Base-by-base conservation (phyloP, 208 protist genomes). In the Giardia duodenalis region DNA sequence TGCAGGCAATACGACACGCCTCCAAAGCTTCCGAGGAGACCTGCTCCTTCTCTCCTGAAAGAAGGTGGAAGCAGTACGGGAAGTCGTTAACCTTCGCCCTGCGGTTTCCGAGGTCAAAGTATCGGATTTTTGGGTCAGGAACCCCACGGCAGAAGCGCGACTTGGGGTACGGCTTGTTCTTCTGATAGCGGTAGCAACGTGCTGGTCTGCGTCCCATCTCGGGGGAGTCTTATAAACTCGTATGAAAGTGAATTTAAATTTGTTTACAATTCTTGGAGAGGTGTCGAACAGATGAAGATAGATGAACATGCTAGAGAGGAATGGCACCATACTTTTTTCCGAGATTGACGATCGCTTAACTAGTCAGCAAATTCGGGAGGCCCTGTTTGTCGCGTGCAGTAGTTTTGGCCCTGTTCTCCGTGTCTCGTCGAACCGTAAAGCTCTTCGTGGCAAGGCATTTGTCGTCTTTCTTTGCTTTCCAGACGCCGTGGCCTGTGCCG, bases 61-160 rank as follows among this genome's bases (percentile, higher is more conserved):
- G 93, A 4, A 99, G 95, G 95, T 99, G 98, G 67, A 98, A 95
- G 95, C 97, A 98, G 67, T 96, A 94, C 67, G 98, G 98, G 96
- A 99, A 99, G 92, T 98, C 96, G 95, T 98, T 96, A 88, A 98
- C 96, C 92, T 93, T 92, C 86, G 97, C 97, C 93, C 96, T 97
- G 95, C 99, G 99, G 90, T 96, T 96, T 94, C 98, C 98, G 87
- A 98, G 96, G 95, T 99, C 98, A 94, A 97, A 99, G 94, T 98
- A 98, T 93, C 97, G 67, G 30, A 94, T 94, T 46, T 94, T 92
- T 3, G 94, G 10, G 67, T 94, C 94, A 92, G 98, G 98, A 47
- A 99, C 98, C 98, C 98, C 98, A 95, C 98, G 97, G 96, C 97
- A 98, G 96, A 98, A 99, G 91, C 97, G 96, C 43, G 97, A 98